Evolutionary conservation across 116 monocot species (phyloP), one percentile per base, ranked within the genome.

Genomic region (Zostera marina): DNA sequence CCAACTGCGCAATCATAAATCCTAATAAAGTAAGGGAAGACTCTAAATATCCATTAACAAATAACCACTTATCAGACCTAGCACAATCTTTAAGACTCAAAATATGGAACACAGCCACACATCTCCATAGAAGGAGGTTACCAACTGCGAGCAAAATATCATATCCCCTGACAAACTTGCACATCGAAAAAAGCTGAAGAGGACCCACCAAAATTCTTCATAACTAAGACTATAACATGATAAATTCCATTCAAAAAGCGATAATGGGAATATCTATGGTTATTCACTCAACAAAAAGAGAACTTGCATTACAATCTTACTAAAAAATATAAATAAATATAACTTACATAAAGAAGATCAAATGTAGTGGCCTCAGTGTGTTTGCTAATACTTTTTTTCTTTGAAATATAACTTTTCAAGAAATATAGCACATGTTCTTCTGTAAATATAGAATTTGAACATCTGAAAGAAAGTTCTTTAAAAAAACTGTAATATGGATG

Each of bases 331-430:
- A n/a, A 11, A 32, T 44, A 43, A 10, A 43, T 45, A 10, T 43
- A 16, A 65, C 92, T 77, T 77, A 94, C 93, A 71, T 65, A 71
- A 8, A 94, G 62, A 67, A 94, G 81, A 63, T 84, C 69, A 53
- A 63, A 25, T 19, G 71, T 63, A 46, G 74, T 61, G 47, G 44
- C 40, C 24, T 68, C 43, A 24, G 55, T 13, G 58, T 64, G 24
- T 40, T 70, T 71, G 26, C 56, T 67, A 53, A 45, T 55, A 56
- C 24, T 41, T 68, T 58, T 8, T 59, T 70, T 72, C 54, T 52
- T 60, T 3, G 24, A 79, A 23, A 71, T 59, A 25, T 68, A 43
- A 44, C 53, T 64, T 68, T 83, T 69, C 42, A 94, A 54, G 46
- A 94, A 77, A 53, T 47, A 65, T 52, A 23, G 59, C 53, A 94